phyloP scores from a whole-genome alignment of 768 basidiomycete species.

The Termitomyces sp. region DNA sequence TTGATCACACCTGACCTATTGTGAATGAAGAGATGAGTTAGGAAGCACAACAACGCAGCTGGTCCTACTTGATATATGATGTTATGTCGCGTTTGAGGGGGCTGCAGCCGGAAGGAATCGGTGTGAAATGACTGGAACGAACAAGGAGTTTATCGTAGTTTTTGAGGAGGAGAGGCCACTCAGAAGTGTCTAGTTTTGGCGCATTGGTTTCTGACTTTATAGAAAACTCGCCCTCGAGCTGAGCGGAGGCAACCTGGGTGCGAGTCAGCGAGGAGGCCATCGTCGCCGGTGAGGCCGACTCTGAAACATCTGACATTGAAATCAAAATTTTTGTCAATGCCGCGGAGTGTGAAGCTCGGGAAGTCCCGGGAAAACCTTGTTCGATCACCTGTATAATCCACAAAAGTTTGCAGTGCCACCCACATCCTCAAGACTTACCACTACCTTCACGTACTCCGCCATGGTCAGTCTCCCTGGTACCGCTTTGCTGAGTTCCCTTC shows the following conservation, averaged over 20 bases:
- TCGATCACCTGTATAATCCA: constrained; percentile 49
- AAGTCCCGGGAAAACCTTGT: constrained; percentile 24
- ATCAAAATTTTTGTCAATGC: constrained; percentile 11
- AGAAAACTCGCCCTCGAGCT: constrained; percentile 67
- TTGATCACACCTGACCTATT: constrained; percentile 97
- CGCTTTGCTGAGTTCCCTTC: constrained; percentile 89
- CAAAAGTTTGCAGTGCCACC: constrained; percentile 7
- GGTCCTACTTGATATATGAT: constrained; percentile 77
- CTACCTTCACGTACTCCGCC: constrained; percentile 27
- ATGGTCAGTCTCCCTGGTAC: constrained; percentile 69
- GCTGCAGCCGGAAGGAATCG: constrained; percentile 89
- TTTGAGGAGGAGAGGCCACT: constrained; percentile 97
- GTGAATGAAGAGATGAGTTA: constrained; percentile 3
- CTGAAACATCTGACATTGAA: neutral
- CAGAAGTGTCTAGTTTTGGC: constrained; percentile 86
- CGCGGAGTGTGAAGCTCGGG: constrained; percentile 12
- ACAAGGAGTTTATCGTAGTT: constrained; percentile 97
- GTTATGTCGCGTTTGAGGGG: constrained; percentile 93
- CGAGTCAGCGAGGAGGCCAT: constrained; percentile 48
- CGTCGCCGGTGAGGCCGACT: constrained; percentile 3
- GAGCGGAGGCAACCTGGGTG: constrained; percentile 68
- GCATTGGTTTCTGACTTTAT: constrained; percentile 75
- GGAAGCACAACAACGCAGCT: constrained; percentile 10
- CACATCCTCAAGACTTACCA: constrained; percentile 21
- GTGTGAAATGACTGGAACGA: constrained; percentile 96